phyloP scores from a whole-genome alignment of 2,329 filamentous ascomycete species.

The Alternaria arborescens region DNA sequence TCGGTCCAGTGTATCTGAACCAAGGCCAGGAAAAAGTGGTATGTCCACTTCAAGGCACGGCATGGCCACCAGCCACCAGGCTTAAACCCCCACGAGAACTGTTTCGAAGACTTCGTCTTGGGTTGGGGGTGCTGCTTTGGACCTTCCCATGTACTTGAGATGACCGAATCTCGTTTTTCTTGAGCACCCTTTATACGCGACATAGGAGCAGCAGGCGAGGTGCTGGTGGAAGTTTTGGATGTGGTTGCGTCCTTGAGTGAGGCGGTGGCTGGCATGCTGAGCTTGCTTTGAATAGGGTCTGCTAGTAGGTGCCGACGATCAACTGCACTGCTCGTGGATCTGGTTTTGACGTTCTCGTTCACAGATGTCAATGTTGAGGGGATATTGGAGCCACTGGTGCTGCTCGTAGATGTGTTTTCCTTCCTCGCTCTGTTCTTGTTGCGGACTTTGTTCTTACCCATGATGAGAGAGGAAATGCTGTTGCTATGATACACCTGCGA shows the following conservation, averaged over 20 bases:
- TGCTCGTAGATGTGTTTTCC: background rate
- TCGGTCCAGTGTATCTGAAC: constrained; percentile 16
- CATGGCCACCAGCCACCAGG: constrained; percentile 35
- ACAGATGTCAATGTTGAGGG: background rate
- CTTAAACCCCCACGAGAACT: background rate
- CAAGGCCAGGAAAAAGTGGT: constrained; percentile 19
- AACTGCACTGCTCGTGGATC: background rate
- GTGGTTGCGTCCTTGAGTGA: background rate
- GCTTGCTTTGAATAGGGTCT: background rate
- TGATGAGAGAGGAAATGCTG: constrained; percentile 30
- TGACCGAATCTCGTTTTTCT: constrained; percentile 23
- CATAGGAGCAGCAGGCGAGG: background rate
- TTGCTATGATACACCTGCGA: constrained; percentile 34
- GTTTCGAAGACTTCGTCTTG: background rate
- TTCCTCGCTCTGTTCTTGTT: constrained; percentile 14
- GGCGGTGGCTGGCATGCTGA: background rate
- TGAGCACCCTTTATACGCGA: background rate
- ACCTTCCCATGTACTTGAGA: constrained; percentile 16
- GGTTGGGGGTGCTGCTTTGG: background rate
- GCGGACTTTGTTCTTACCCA: constrained; percentile 24
- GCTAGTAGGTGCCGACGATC: background rate
- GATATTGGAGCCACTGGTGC: background rate
- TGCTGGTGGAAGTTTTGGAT: background rate
- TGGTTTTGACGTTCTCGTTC: background rate
- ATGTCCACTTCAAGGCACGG: constrained; percentile 23